Conservation (phyloP, 2,329 filamentous ascomycete species). For the Rhynchosporium secalis region DNA sequence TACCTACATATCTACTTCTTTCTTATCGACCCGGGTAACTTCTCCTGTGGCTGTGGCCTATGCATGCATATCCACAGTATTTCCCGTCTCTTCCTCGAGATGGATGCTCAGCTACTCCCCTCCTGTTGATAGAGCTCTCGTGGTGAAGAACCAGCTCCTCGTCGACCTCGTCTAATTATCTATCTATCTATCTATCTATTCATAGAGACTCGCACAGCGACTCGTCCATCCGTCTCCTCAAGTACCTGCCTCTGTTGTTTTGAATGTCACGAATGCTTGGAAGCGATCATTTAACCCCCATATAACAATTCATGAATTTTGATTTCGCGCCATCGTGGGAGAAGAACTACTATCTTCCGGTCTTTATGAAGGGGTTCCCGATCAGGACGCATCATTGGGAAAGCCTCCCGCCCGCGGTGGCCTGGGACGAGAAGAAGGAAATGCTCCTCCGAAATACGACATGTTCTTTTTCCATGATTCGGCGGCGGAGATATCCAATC, state of each 20-base stretch:
- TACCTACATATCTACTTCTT: background rate
- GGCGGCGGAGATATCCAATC: conserved; percentile 3
- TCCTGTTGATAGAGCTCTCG: background rate
- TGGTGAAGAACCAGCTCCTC: background rate
- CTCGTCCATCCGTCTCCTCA: conserved; percentile 1
- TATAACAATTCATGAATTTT: background rate
- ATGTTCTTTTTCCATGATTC: conserved; percentile 2
- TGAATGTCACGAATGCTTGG: background rate
- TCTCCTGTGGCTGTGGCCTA: background rate
- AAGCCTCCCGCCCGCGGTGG: conserved; percentile 3
- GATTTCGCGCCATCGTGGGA: background rate
- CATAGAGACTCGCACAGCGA: background rate
- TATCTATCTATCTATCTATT: background rate
- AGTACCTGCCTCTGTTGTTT: conserved; percentile 1
- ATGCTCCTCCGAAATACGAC: conserved; percentile 11
- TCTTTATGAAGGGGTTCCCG: conserved; percentile 9
- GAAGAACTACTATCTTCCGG: background rate
- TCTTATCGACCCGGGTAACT: background rate
- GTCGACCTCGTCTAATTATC: background rate
- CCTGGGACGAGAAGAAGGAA: conserved; percentile 12
- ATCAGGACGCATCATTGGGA: conserved; percentile 7
- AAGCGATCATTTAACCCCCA: background rate
- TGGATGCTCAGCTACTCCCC: background rate
- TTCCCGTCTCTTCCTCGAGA: background rate
- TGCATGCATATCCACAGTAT: conserved; percentile 7